Evolutionary conservation across 495 filamentous ascomycete species (phyloP).

Genomic region (Niebla homalea): DNA sequence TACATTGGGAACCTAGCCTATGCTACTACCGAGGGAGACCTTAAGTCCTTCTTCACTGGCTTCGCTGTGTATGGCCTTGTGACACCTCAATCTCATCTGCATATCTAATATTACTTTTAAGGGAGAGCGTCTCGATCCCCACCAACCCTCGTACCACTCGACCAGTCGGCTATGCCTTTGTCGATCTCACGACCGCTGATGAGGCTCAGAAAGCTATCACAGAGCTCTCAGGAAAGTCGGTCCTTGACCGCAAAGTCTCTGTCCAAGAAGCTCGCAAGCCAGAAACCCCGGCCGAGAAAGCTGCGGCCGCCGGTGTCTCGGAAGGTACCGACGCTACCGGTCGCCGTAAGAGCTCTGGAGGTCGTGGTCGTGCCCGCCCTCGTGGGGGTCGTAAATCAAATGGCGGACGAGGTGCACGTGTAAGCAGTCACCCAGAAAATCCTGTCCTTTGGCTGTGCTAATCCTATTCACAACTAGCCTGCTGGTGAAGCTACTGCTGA

Average conservation of each 20-base stretch:
- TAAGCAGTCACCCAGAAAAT: not conserved
- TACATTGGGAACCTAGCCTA: constrained; percentile 99
- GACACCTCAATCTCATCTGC: not conserved
- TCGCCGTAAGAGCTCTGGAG: constrained; percentile 65
- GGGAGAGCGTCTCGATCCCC: constrained; percentile 95
- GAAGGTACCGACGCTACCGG: constrained; percentile 57
- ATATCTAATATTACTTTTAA: constrained; percentile 24
- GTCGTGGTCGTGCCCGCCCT: constrained; percentile 62
- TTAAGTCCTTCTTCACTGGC: constrained; percentile 97
- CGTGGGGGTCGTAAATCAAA: constrained; percentile 58
- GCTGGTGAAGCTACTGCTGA: not conserved
- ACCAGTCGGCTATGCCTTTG: constrained; percentile 97
- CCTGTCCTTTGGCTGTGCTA: not conserved
- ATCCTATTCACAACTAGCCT: not conserved
- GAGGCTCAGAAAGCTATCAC: constrained; percentile 91
- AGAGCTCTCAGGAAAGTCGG: constrained; percentile 90
- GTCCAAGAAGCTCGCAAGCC: constrained; percentile 98
- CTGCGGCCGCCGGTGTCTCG: constrained; percentile 42
- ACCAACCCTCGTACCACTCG: constrained; percentile 97
- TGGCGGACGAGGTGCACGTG: constrained; percentile 56
- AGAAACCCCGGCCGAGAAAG: constrained; percentile 66
- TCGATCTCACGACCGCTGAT: constrained; percentile 83
- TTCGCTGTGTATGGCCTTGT: constrained; percentile 80
- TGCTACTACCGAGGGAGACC: constrained; percentile 98
- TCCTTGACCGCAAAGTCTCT: constrained; percentile 94